These are phyloP conservation scores for Lyophyllum decastes DNA, from an alignment of 768 basidiomycete genomes.

Conservation along the genomic window DNA sequence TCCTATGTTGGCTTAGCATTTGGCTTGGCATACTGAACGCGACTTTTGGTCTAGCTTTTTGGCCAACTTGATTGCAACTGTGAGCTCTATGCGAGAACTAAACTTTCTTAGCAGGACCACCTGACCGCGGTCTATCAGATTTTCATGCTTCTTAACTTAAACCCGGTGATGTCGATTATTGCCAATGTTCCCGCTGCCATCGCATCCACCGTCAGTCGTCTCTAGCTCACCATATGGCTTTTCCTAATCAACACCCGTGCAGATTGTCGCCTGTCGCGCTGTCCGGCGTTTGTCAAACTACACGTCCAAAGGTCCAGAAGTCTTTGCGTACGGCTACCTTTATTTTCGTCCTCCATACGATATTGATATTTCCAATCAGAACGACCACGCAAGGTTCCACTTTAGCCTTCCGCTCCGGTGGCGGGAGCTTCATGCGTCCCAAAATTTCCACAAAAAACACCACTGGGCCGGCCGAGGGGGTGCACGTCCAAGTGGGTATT, in stretches of 20 bases:
- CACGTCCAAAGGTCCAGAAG: constrained; percentile 46
- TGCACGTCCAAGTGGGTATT: constrained; percentile 58
- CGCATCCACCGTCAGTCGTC: constrained; percentile 55
- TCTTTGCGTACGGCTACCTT: constrained; percentile 49
- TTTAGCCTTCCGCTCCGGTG: constrained; percentile 57
- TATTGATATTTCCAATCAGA: constrained; percentile 14
- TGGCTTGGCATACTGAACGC: constrained; percentile 8
- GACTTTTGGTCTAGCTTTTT: constrained; percentile 49
- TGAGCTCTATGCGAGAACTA: constrained; percentile 27
- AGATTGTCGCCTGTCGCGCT: constrained; percentile 64
- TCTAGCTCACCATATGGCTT: not conserved
- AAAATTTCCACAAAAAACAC: constrained; percentile 36
- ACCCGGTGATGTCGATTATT: constrained; percentile 74
- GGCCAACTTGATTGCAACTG: constrained; percentile 68
- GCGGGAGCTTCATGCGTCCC: constrained; percentile 28
- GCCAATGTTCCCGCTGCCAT: constrained; percentile 75
- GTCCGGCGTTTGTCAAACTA: constrained; percentile 70
- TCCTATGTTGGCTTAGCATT: constrained; percentile 5
- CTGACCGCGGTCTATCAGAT: constrained; percentile 25
- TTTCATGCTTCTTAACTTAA: constrained; percentile 70
- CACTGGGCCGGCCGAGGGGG: constrained; percentile 43
- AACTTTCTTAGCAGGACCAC: not conserved
- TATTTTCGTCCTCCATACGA: not conserved
- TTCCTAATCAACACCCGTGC: constrained; percentile 1
- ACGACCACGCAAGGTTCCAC: constrained; percentile 53